These are phyloP conservation scores for Lepidium sativum DNA, from an alignment of 345 rosid species.

Conservation along the genomic window DNA sequence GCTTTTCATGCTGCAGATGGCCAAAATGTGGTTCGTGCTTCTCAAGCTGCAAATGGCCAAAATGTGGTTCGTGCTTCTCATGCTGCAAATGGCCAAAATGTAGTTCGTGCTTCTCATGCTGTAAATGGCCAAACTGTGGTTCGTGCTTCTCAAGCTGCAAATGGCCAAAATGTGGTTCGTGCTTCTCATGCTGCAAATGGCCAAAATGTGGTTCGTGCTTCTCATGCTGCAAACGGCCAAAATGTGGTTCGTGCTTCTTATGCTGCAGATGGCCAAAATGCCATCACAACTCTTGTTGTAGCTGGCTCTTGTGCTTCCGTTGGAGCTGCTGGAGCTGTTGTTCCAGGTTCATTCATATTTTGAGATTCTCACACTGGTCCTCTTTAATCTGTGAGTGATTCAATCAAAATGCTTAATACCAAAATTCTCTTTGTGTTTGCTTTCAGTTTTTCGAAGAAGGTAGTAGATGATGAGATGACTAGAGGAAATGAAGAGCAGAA, in stretches of 20 bases:
- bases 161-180: conserved; percentile 11
- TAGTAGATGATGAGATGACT: conserved; percentile 17
- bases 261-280: conserved; percentile 20
- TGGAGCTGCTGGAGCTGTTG: conserved; percentile 18
- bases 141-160: conserved; percentile 15
- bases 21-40: conserved; percentile 1
- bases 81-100: conserved; percentile 5
- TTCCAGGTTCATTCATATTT: conserved; percentile 16
- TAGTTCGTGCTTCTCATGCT: conserved; percentile 19
- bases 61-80: conserved; percentile 5
- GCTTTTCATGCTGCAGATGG: conserved; percentile 19
- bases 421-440: background rate
- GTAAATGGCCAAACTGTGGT: conserved; percentile 16
- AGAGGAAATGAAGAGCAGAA: conserved; percentile 5
- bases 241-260: conserved; percentile 16
- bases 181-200: conserved; percentile 17
- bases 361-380: background rate
- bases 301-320: conserved; percentile 16
- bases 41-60: conserved; percentile 20
- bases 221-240: background rate
- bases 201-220: conserved; percentile 12
- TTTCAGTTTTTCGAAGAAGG: conserved; percentile 8
- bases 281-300: background rate
- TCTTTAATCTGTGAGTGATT: background rate
- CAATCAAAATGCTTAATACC: background rate